These are phyloP conservation scores for Euptelea pleiosperma DNA, from an alignment of 164 flowering plant genomes.

Conservation along the genomic window DNA sequence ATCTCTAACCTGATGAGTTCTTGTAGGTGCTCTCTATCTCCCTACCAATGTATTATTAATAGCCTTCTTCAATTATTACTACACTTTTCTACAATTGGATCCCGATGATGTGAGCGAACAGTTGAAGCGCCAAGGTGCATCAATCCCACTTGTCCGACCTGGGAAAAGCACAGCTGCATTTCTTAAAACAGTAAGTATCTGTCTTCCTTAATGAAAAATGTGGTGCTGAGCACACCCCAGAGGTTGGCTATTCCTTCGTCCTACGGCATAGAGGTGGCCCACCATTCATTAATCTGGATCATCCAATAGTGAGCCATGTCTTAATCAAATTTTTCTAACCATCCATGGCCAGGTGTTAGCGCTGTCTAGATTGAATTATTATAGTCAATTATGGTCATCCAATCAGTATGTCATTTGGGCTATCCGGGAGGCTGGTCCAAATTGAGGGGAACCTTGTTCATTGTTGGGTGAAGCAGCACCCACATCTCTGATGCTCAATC, in stretches of 20 bases:
- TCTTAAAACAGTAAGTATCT: conserved; percentile 63
- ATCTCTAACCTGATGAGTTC: conserved; percentile 13
- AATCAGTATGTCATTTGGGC: too few species aligned
- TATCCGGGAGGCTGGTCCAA: background rate
- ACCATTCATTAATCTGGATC: background rate
- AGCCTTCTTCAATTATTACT: conserved; percentile 98
- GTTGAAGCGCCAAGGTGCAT: conserved; percentile 98
- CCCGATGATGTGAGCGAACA: conserved; percentile 99
- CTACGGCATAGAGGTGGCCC: background rate
- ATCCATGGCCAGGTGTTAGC: too few species aligned
- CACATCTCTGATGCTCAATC: background rate
- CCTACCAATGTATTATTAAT: conserved; percentile 89
- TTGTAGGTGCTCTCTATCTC: conserved; percentile 81
- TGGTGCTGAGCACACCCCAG: background rate
- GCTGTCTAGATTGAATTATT: too few species aligned
- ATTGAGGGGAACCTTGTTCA: background rate
- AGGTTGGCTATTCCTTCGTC: background rate
- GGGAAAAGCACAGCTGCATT: conserved; percentile 94
- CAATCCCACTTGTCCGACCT: conserved; percentile 95
- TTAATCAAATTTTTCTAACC: too few species aligned
- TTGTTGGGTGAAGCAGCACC: background rate
- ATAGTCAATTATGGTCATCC: too few species aligned
- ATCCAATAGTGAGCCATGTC: too few species aligned
- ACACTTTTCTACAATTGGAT: conserved; percentile 97
- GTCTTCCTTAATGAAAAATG: background rate